Conservation (phyloP, 768 basidiomycete species). For the Leccinum boreale region DNA sequence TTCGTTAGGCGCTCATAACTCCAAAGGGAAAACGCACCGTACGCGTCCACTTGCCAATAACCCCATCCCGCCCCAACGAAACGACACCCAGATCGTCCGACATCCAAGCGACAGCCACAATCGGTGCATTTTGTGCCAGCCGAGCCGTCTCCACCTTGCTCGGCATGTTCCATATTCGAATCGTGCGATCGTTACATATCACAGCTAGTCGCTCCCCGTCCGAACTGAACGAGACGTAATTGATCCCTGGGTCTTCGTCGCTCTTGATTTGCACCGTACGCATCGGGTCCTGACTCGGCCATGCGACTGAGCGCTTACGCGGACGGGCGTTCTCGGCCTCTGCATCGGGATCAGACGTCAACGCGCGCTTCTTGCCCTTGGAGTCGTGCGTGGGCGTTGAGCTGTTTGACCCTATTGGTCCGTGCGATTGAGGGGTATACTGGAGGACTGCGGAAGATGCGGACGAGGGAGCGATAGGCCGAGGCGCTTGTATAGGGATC, state of each 20-base stretch:
- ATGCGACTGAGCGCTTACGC: constrained; percentile 37
- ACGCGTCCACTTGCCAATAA: constrained; percentile 57
- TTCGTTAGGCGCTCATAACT: neutral
- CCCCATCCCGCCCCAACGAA: constrained; percentile 54
- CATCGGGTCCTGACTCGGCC: constrained; percentile 46
- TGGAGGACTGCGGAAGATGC: constrained; percentile 34
- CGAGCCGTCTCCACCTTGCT: constrained; percentile 51
- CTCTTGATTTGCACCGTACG: constrained; percentile 40
- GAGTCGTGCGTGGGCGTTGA: constrained; percentile 28
- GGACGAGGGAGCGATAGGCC: constrained; percentile 26
- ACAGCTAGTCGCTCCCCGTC: constrained; percentile 57
- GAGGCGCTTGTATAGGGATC: constrained; percentile 29
- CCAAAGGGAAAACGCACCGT: constrained; percentile 37
- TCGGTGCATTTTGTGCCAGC: constrained; percentile 48
- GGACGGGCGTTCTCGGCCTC: constrained; percentile 29
- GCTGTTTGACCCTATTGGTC: constrained; percentile 11
- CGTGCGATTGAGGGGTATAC: constrained; percentile 21
- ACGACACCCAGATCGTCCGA: constrained; percentile 54
- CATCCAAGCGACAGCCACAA: constrained; percentile 58
- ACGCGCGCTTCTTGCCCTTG: constrained; percentile 41
- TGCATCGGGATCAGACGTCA: constrained; percentile 21
- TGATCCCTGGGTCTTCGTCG: constrained; percentile 45
- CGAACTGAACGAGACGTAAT: constrained; percentile 46
- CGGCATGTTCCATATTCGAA: constrained; percentile 61
- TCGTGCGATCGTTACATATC: constrained; percentile 56